Conservation (phyloP, 129 eudicot species). For the Flaveria sonorensis region DNA sequence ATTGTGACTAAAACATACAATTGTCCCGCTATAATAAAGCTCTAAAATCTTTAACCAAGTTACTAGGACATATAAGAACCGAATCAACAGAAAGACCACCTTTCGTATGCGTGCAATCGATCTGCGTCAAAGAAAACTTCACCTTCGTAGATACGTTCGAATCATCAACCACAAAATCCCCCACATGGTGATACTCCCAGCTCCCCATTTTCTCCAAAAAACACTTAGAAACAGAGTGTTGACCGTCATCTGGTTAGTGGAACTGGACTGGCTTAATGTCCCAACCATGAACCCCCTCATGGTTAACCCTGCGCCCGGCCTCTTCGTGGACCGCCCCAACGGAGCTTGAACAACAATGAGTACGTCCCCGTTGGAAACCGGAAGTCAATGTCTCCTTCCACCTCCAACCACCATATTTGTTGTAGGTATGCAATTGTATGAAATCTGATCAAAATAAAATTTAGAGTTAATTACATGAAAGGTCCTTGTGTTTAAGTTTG, state of each 20-base stretch:
- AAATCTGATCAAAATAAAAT: conserved; percentile 39
- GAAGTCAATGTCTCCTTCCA: conserved; percentile 61
- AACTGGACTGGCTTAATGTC: conserved; percentile 68
- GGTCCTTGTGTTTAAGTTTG: too few species aligned
- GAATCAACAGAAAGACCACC: conserved; percentile 83
- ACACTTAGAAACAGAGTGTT: conserved; percentile 48
- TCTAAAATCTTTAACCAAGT: conserved; percentile 46
- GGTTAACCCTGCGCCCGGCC: conserved; percentile 47
- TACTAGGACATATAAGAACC: conserved; percentile 66
- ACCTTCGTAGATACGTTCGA: conserved; percentile 45
- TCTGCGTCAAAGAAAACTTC: conserved; percentile 74
- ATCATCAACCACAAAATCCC: conserved; percentile 69
- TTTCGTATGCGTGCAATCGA: conserved; percentile 92
- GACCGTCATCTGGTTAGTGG: conserved; percentile 73
- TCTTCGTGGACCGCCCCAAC: conserved; percentile 57
- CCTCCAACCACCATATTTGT: conserved; percentile 85
- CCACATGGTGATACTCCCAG: conserved; percentile 78
- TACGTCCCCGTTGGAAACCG: conserved; percentile 60
- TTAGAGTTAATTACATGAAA: background rate
- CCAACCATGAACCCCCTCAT: conserved; percentile 73
- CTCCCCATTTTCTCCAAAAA: conserved; percentile 58
- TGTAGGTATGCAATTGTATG: conserved; percentile 66
- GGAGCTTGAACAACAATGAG: conserved; percentile 59
- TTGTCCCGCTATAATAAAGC: conserved; percentile 20
- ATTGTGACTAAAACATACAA: background rate